phyloP scores from a whole-genome alignment of 768 basidiomycete species.

The Leccinum uliginosum region DNA sequence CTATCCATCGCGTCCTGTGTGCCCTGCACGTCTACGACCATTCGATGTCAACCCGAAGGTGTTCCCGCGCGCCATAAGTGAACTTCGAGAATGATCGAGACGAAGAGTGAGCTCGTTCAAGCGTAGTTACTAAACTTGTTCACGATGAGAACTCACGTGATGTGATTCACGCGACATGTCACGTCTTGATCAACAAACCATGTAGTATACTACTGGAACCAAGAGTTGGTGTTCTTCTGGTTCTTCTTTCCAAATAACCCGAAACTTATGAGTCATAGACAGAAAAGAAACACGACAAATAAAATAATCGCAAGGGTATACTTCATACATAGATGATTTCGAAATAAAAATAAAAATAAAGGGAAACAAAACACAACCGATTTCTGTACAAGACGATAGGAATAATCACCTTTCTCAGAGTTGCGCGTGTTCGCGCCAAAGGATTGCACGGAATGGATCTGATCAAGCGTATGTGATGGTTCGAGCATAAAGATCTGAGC shows the following conservation, averaged over 20 bases:
- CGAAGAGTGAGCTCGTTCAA: not conserved
- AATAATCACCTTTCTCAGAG: slow-evolving; percentile 74
- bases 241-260: no score
- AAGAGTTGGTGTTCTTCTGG: no score
- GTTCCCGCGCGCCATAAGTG: slow-evolving; percentile 40
- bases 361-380: no score
- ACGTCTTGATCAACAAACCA: slow-evolving; percentile 6
- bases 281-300: slow-evolving; percentile 1
- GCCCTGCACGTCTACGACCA: slow-evolving; percentile 37
- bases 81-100: not conserved
- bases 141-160: slow-evolving; percentile 14
- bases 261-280: no score
- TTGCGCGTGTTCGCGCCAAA: slow-evolving; percentile 82
- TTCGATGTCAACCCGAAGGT: slow-evolving; percentile 54
- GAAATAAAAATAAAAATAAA: not conserved
- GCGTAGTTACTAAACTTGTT: no score
- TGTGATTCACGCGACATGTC: slow-evolving; percentile 26
- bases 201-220: no score
- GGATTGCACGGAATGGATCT: slow-evolving; percentile 65
- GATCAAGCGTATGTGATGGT: slow-evolving; percentile 43
- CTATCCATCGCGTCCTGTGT: slow-evolving; percentile 36
- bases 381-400: no score
- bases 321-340: slow-evolving; percentile 6
- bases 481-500: slow-evolving; percentile 47
- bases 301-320: slow-evolving; percentile 21